Percentiles rank a stretch among this genome's conserved stretches.
Conservation (phyloP, 1,284 basidiomycete species). For the Laetiporus sulphureus region DNA sequence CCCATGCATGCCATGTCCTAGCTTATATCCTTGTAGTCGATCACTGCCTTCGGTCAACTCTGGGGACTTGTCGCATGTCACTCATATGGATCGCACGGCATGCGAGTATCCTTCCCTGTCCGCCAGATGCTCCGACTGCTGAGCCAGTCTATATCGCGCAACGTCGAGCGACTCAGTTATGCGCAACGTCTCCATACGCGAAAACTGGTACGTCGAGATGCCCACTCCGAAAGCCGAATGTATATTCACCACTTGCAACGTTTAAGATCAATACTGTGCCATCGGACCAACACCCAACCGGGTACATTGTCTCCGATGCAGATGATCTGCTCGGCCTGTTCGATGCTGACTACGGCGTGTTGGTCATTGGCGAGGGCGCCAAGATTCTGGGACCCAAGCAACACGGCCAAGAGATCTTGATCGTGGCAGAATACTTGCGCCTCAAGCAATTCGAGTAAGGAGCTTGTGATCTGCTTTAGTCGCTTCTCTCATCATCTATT, state of each 20-base stretch:
- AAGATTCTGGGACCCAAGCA: conserved; percentile 80
- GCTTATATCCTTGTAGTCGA: conserved; percentile 43
- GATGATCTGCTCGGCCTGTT: conserved; percentile 80
- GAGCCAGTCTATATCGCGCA: conserved; percentile 79
- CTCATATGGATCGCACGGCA: conserved; percentile 72
- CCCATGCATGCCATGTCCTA: neutral
- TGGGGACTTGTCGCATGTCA: conserved; percentile 88
- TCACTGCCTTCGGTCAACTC: conserved; percentile 77
- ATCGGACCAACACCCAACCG: conserved; percentile 68
- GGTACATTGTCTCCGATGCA: conserved; percentile 84
- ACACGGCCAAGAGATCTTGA: conserved; percentile 81
- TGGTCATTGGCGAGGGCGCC: conserved; percentile 82
- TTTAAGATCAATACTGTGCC: conserved; percentile 72
- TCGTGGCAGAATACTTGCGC: conserved; percentile 82
- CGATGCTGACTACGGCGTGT: conserved; percentile 80
- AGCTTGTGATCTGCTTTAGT: too few species aligned
- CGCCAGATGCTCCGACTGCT: conserved; percentile 78
- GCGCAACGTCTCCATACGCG: conserved; percentile 73
- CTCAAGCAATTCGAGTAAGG: conserved; percentile 67
- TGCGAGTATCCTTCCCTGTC: conserved; percentile 82
- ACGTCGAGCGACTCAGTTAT: conserved; percentile 80
- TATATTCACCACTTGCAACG: conserved; percentile 8
- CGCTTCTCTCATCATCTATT: neutral
- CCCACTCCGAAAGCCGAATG: conserved; percentile 1
- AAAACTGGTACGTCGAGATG: conserved; percentile 45